Conservation (phyloP, 176 grass and related monocot species). For the Rhynchospora tenuis region DNA sequence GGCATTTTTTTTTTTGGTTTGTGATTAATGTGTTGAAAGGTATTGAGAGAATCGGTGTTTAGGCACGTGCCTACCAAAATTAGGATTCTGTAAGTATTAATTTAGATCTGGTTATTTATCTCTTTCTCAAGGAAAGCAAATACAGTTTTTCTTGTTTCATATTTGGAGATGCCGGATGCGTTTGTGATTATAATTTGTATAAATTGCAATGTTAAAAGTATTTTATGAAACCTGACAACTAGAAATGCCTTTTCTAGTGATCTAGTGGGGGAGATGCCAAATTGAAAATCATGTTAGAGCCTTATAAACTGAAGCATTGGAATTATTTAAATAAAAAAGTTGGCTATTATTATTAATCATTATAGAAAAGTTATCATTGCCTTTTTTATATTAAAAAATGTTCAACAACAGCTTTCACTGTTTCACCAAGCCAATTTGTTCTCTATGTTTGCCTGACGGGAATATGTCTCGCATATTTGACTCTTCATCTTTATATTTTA, state of each 20-base stretch:
- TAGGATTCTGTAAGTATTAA: background rate
- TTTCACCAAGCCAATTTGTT: slow-evolving; percentile 8
- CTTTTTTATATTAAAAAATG: background rate
- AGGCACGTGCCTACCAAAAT: background rate
- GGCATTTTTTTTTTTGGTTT: background rate
- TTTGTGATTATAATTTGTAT: background rate
- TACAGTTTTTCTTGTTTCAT: background rate
- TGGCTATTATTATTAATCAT: background rate
- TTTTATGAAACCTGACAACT: background rate
- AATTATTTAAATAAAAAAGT: background rate
- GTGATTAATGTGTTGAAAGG: background rate
- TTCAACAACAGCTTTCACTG: background rate
- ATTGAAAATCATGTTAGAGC: background rate
- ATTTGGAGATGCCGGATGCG: too few species aligned
- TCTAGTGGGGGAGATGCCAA: background rate
- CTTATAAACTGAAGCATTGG: background rate
- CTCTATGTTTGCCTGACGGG: background rate
- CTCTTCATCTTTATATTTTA: background rate
- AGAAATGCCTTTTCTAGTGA: background rate
- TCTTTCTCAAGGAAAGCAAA: background rate
- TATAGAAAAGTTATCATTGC: background rate
- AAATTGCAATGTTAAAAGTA: background rate
- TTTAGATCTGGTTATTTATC: background rate
- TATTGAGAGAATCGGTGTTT: background rate
- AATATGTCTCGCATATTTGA: background rate